Evolutionary conservation across 2,329 filamentous ascomycete species (phyloP), one percentile per base, ranked within the genome.

Genomic region (Phyllosticta citribraziliensis): DNA sequence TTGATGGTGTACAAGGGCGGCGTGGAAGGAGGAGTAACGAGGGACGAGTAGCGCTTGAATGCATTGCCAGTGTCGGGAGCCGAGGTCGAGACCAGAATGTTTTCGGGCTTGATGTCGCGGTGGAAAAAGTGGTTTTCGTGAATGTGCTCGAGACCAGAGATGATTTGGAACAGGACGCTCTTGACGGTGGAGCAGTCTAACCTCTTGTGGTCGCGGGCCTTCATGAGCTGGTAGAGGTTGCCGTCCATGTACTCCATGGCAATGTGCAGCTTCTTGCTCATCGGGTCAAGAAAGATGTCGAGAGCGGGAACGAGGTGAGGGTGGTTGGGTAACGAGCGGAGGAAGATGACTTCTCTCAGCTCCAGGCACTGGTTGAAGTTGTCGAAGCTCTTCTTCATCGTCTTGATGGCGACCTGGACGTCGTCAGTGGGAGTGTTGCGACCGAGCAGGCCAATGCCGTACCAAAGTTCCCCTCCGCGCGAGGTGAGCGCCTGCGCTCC

Each of bases 231-330:
- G 75, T 99, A 99, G 1, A 99, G 82, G 74, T 99, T 99, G 57
- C 94, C 94, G 73, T 99, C 94, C 94, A 99, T 99, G 76, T 96
- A 97, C 78, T 99, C 94, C 94, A 99, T 99, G 71, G 85, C 87
- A 67, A 99, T 99, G 76, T 99, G 94, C 53, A 99, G 85, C 77
- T 97, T 96, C 78, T 92, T 95, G 77, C 84, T 96, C 73, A 91
- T 89, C 0, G 94, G 94, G 71, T 99, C 94, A 69, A 99, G 85
- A 76, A 99, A 99, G 70, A 99, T 99, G 76, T 99, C 94, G 66
- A 97, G 83, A 5, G 94, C 93, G 40, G 94, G 94, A n/a, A 99
- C 94, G 35, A 99, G 83, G 74, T 99, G 94, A 67, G 86, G 85
- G 72, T 99, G 94, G 53, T 84, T 80, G 2, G 94, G 94, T 17